phyloP scores from a whole-genome alignment of 352 stramenopile species.

The Phytophthora colocasiae region DNA sequence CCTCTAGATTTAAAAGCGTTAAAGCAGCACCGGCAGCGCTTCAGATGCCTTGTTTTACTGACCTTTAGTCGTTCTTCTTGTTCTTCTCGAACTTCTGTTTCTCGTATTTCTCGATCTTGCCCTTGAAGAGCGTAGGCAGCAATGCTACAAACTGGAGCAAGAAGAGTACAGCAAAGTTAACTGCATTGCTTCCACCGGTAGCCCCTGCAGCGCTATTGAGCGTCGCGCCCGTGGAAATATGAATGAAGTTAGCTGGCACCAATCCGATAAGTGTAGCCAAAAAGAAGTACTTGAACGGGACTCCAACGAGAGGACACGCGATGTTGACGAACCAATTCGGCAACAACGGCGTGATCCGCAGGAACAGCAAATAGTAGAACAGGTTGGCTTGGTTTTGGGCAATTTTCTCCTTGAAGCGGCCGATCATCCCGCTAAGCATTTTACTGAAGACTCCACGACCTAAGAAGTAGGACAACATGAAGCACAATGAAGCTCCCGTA shows the following conservation, averaged over 20 bases:
- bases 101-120: constrained; percentile 88
- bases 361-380: constrained; percentile 92
- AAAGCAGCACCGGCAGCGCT: too few species aligned
- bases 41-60: background rate
- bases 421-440: constrained; percentile 77
- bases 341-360: constrained; percentile 86
- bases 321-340: constrained; percentile 94
- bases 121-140: constrained; percentile 86
- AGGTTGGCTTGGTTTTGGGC: constrained; percentile 84
- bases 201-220: constrained; percentile 72
- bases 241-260: constrained; percentile 84
- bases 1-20: background rate
- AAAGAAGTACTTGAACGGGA: constrained; percentile 89
- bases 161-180: constrained; percentile 88
- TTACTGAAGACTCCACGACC: constrained; percentile 77
- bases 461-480: constrained; percentile 87
- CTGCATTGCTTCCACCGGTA: constrained; percentile 64
- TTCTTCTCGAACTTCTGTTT: constrained; percentile 75
- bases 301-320: constrained; percentile 81
- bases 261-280: constrained; percentile 84
- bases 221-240: constrained; percentile 86
- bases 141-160: constrained; percentile 86
- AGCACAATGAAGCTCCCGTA: constrained; percentile 83
- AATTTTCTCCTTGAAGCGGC: constrained; percentile 84
- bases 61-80: constrained; percentile 55